These are phyloP conservation scores for Prunus dulcis DNA, from an alignment of 306 rosid species.

Conservation along the genomic window DNA sequence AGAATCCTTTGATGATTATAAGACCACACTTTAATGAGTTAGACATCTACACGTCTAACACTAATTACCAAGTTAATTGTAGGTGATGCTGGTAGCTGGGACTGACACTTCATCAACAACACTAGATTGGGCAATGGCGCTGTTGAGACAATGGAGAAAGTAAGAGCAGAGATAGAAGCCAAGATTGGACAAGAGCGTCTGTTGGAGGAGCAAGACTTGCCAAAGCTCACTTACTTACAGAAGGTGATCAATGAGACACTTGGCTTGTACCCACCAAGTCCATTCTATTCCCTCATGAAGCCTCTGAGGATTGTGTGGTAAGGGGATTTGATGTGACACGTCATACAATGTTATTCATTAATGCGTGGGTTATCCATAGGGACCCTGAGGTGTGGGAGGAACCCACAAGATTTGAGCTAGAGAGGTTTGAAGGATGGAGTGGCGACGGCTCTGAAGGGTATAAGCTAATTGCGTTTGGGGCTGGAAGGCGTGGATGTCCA, in stretches of 20 bases:
- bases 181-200: slow-evolving; percentile 15
- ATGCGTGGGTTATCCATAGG: too few relatives aligned
- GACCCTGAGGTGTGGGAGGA: slow-evolving; percentile 1
- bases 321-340: too few relatives aligned
- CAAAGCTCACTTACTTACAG: slow-evolving; percentile 23
- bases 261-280: slow-evolving; percentile 33
- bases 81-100: slow-evolving; percentile 23
- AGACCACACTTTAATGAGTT: too few relatives aligned
- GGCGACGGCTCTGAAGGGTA: not conserved
- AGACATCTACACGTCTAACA: too few relatives aligned
- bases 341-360: too few relatives aligned
- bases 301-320: slow-evolving; percentile 25
- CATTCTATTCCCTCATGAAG: slow-evolving; percentile 39
- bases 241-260: slow-evolving; percentile 38
- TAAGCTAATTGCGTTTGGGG: slow-evolving; percentile 27
- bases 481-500: slow-evolving; percentile 20
- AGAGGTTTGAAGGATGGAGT: slow-evolving; percentile 33
- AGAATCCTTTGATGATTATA: too few relatives aligned
- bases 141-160: slow-evolving; percentile 21
- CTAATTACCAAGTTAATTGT: not conserved
- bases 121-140: slow-evolving; percentile 38
- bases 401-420: slow-evolving; percentile 34
- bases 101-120: slow-evolving; percentile 26
- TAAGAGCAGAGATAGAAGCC: slow-evolving; percentile 11
- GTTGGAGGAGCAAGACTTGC: slow-evolving; percentile 27